Base-by-base conservation (phyloP, 768 basidiomycete species). In the Sporobolomyces phaffii region DNA sequence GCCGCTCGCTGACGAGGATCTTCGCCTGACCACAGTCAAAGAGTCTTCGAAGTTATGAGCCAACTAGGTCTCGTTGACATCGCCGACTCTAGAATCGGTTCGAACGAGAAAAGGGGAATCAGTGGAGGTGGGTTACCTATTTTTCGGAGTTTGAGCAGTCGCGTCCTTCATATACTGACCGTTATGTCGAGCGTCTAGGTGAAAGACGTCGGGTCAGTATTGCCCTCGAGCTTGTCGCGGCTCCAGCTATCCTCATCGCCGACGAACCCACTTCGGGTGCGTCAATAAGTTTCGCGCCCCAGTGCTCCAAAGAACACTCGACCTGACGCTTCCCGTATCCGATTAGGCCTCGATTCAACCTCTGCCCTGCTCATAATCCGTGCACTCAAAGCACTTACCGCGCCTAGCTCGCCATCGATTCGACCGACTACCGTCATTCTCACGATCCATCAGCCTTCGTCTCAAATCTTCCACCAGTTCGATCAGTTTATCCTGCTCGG, bases 131-230 rank as follows among this genome's bases (percentile, higher is more conserved):
- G 45, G 56, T 36, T 20, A n/a, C n/a, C 40, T 10, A 41, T 41
- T 41, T n/a, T n/a, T n/a, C n/a, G n/a, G n/a, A n/a, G n/a, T n/a
- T n/a, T n/a, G n/a, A n/a, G 40, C 40, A 10, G 18, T 41, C 40
- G 10, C 18, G 40, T 11, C 11, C 10, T 41, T 18, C 10, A 18
- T 41, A 10, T 41, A 41, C 40, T 41, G 40, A 41, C 40, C 10
- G 40, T 41, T 41, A 18, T n/a, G n/a, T n/a, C n/a, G n/a, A n/a
- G n/a, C n/a, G n/a, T n/a, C n/a, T n/a, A 56, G 54, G 54, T 28
- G 91, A 96, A 77, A 89, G 89, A 81, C 83, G 92, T 50, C 80
- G 92, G 54, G 88, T 96, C 8, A 90, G 87, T 64, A 93, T 96
- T 65, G 92, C 91, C 8, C 78, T 92, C 41, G 92, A 94, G 78